Base-by-base conservation (phyloP, 768 basidiomycete genomes). In the Thelephora ganbajun region DNA sequence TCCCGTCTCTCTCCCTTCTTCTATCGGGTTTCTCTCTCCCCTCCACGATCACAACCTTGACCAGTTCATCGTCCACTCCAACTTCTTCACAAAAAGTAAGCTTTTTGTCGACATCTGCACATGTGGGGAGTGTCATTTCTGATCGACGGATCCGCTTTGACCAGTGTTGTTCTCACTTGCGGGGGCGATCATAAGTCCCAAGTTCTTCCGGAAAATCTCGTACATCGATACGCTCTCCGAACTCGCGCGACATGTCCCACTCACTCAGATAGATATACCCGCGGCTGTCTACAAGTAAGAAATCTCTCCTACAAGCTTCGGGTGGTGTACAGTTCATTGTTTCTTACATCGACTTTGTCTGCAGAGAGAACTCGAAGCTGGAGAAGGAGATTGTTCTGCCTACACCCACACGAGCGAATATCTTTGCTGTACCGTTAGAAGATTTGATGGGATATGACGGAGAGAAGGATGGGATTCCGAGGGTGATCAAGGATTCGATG, bases 121-220 rank as follows among this genome's bases (percentile, higher is more conserved):
- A 16, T 39, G n/a, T 44, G 35, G 22, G 18, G 14, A 6, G 18
- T 23, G 13, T 39, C 9, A 18, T 19, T 12, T 11, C n/a, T 48
- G 18, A 18, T 45, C 1, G 16, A 43, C 37, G 35, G 16, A 35
- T 39, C n/a, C 16, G 45, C 12, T 14, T 45, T 42, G 45, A 51
- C 16, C 50, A 91, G 88, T 90, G 87, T 65, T 92, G 2, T 89
- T 92, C 61, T 89, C 88, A 9, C 67, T 91, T 43, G 88, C 88
- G 26, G 86, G 87, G 2, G 83, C 88, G 35, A 80, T 90, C 51
- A 87, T 92, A 57, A 89, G 86, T 55, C 89, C 89, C 12, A 92
- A 92, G 61, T 91, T 92, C 67, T 90, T 87, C 61, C 79, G 80
- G 56, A 92, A 92, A 66, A 69, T 92, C 54, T 64, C 69, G 22